These are phyloP conservation scores for Podaxis mareebaensis DNA, from an alignment of 768 basidiomycete genomes.

Conservation along the genomic window DNA sequence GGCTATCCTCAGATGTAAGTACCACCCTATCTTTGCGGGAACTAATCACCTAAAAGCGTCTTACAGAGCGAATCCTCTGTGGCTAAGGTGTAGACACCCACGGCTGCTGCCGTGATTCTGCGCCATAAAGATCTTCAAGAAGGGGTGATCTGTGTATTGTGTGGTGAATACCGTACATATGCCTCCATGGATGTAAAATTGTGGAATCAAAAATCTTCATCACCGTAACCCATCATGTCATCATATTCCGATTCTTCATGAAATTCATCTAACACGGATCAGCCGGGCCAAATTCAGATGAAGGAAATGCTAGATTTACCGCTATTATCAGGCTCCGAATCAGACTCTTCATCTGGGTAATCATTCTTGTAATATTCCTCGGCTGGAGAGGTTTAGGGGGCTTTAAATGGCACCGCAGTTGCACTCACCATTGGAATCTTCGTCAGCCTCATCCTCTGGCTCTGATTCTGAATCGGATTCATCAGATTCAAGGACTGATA, in stretches of 20 bases:
- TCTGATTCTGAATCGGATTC: slow-evolving; percentile 68
- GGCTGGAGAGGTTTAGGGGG: slow-evolving; percentile 38
- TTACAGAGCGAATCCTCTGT: neutral
- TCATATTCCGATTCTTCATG: slow-evolving; percentile 56
- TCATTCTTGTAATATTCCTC: slow-evolving; percentile 87
- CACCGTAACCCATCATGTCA: slow-evolving; percentile 34
- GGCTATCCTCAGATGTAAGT: slow-evolving; percentile 6
- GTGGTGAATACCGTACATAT: slow-evolving; percentile 10
- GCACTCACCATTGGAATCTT: slow-evolving; percentile 76
- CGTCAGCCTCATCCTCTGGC: slow-evolving; percentile 74
- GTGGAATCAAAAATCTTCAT: slow-evolving; percentile 23
- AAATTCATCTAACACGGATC: slow-evolving; percentile 47
- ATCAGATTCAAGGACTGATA: slow-evolving; percentile 50
- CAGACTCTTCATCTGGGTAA: slow-evolving; percentile 78
- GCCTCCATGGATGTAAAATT: neutral
- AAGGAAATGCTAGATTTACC: slow-evolving; percentile 27
- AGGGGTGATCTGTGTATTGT: slow-evolving; percentile 10
- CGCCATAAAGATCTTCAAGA: neutral
- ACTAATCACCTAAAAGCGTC: neutral
- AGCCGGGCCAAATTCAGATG: neutral
- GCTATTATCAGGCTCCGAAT: slow-evolving; percentile 37
- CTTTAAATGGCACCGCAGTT: slow-evolving; percentile 2
- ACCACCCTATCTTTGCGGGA: neutral
- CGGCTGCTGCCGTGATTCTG: neutral
- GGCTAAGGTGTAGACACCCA: slow-evolving; percentile 1